Evolutionary conservation across 225 moss, liverwort and hornwort species (phyloP).

Genomic region (Physcomitrellopsis africana): DNA sequence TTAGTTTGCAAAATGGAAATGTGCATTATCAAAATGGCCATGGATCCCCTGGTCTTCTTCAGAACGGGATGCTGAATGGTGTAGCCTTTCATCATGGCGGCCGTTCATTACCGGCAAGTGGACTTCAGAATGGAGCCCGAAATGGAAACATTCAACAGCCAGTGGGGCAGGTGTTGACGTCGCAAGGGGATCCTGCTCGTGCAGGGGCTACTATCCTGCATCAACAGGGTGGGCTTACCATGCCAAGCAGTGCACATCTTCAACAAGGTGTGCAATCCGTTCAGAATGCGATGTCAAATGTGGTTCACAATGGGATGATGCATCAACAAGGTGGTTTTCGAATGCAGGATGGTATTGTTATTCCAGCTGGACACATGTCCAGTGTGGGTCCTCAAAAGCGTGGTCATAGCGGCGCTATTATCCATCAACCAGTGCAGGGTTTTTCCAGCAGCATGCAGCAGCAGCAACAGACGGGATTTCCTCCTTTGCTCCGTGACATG

Average conservation of each 20-base stretch:
- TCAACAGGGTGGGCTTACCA: constrained; percentile 39
- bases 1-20: constrained; percentile 33
- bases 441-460: constrained; percentile 46
- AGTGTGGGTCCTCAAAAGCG: constrained; percentile 34
- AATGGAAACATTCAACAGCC: constrained; percentile 45
- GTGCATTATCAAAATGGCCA: constrained; percentile 40
- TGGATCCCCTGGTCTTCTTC: constrained; percentile 33
- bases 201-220: constrained; percentile 27
- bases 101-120: constrained; percentile 26
- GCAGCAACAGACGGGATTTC: constrained; percentile 50
- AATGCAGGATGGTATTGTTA: constrained; percentile 44
- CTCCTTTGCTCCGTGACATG: constrained; percentile 52
- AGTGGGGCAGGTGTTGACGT: constrained; percentile 33
- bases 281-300: constrained; percentile 37
- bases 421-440: constrained; percentile 42
- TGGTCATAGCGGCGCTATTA: constrained; percentile 32
- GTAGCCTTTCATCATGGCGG: constrained; percentile 35
- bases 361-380: constrained; percentile 35
- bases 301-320: constrained; percentile 33
- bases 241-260: constrained; percentile 46
- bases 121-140: constrained; percentile 37
- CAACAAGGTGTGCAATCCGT: constrained; percentile 42
- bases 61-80: constrained; percentile 36
- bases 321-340: constrained; percentile 43
- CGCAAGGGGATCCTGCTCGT: constrained; percentile 46